Evolutionary conservation across 768 basidiomycete species (phyloP), one percentile per base, ranked within the genome.

Genomic region (Chalciporus chontae): DNA sequence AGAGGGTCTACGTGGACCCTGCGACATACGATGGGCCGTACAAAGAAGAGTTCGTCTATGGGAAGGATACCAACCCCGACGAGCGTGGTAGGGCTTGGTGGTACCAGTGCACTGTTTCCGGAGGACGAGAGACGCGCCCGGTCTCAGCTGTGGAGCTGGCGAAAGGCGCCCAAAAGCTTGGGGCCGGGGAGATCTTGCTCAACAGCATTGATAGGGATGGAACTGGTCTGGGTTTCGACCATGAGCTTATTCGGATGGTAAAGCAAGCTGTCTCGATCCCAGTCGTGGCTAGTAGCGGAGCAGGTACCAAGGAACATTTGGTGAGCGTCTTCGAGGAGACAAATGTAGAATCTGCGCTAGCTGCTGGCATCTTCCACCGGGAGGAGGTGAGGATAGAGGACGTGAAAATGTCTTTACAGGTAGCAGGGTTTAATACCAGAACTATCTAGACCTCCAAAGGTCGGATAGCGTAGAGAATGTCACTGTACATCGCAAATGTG

Each of bases 141-240:
- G 70, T 99, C 27, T 96, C 95, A 13, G 95, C 84, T 38, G 82
- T 91, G 18, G 85, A 98, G 69, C 82, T 99, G n/a, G 91, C 89
- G 15, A 75, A 81, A 50, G 96, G 95, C 11, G 92, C 85, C n/a
- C 92, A 96, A 66, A 66, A 66, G 36, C 80, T 99, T 14, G 96
- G 96, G 4, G 94, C 96, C 0, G 96, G 96, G 4, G 96, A 99
- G 70, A 83, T 98, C 54, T 69, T 99, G 37, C 73, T 99, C 45
- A 99, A 99, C 69, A 91, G 89, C 68, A 96, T 99, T 59, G 96
- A 99, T 69, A 77, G 93, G 52, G 96, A 99, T 63, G 96, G 96
- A 11, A 89, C 90, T 0, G 93, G 93, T 21, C 73, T 79, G 15
- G 95, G 96, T 5, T 99, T 96, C 65, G 96, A 99, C 71, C 70